A percentile compares a stretch with the other conserved stretches of the same genome.
Conservation (phyloP, 2,329 filamentous ascomycete genomes). For the Aspergillus thermomutatus region DNA sequence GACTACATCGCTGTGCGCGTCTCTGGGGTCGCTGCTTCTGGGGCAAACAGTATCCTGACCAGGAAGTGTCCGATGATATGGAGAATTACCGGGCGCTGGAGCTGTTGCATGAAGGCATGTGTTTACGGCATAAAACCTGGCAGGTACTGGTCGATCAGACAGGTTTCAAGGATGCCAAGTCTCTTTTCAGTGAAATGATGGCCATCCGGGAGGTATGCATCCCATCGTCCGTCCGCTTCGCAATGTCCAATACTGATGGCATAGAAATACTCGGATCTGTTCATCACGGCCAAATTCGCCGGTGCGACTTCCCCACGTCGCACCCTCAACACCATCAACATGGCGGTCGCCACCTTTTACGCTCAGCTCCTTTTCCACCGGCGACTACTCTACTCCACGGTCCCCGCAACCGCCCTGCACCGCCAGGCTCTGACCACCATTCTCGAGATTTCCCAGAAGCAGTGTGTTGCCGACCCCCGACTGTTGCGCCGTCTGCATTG, state of each 20-base stretch:
- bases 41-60: constrained; percentile 35
- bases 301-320: constrained; percentile 27
- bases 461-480: constrained; percentile 27
- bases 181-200: constrained; percentile 23
- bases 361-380: constrained; percentile 32
- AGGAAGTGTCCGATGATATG: constrained; percentile 36
- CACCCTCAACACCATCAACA: constrained; percentile 34
- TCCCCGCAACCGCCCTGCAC: constrained; percentile 20
- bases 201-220: constrained; percentile 23
- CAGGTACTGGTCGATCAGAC: constrained; percentile 21
- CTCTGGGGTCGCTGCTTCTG: constrained; percentile 36
- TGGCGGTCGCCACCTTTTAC: constrained; percentile 34
- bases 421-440: constrained; percentile 28
- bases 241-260: not conserved
- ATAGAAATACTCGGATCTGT: constrained; percentile 35
- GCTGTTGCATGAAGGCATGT: constrained; percentile 28
- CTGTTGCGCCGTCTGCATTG: constrained; percentile 32
- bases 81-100: constrained; percentile 37
- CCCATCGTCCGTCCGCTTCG: not conserved
- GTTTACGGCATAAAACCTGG: constrained; percentile 29
- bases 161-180: constrained; percentile 14
- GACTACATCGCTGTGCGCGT: constrained; percentile 31
- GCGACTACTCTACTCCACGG: constrained; percentile 24
- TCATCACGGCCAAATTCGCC: constrained; percentile 33
- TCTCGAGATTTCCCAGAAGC: constrained; percentile 31